Evolutionary conservation across 805 yeast genomes (phyloP), one percentile per base, ranked within the genome.

Genomic region (Barnettozyma siamensis): DNA sequence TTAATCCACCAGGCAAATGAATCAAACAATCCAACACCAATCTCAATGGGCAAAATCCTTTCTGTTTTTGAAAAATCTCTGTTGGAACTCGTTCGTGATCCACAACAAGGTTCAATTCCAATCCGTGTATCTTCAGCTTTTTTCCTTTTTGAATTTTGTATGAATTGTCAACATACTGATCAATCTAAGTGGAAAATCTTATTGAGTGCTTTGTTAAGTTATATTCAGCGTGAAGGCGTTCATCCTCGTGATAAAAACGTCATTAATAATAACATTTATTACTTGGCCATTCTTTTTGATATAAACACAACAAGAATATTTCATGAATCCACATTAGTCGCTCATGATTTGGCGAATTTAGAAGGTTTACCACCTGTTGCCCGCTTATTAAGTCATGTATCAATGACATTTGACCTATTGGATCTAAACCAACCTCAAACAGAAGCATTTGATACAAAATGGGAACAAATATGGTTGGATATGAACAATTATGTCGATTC

Each of bases 401-500:
- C 43, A 4, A 36, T 40, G 40, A 43, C 43, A 7, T 37, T 43
- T 23, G 41, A 46, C 23, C 26, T 43, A 4, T 29, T 45, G 10
- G 34, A 27, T 2, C 17, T 36, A 4, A 44, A 40, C 15, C 33
- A 30, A 20, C 30, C 46, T 27, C 37, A 26, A 17, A 23, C 26
- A 8, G 47, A 53, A 16, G 9, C 6, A 9, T 68, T 63, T 44
- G 65, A 63, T 33, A 38, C 44, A 5, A 58, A 56, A 27, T 69
- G 74, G 73, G 57, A 57, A 38, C 40, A 40, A 7, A 36, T 67
- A 1, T 69, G 72, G 72, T 46, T 60, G n/a, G 60, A 59, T 38
- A 12, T 38, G n/a, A 27, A 15, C 6, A 17, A 16, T n/a, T 40
- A 18, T 9, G 21, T 23, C 9, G 34, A 35, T 13, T 27, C 35